Percentiles rank a stretch among this genome's conserved stretches.
Conservation (phyloP, 2,329 filamentous ascomycete species). For the Arthrinium phaeospermum region DNA sequence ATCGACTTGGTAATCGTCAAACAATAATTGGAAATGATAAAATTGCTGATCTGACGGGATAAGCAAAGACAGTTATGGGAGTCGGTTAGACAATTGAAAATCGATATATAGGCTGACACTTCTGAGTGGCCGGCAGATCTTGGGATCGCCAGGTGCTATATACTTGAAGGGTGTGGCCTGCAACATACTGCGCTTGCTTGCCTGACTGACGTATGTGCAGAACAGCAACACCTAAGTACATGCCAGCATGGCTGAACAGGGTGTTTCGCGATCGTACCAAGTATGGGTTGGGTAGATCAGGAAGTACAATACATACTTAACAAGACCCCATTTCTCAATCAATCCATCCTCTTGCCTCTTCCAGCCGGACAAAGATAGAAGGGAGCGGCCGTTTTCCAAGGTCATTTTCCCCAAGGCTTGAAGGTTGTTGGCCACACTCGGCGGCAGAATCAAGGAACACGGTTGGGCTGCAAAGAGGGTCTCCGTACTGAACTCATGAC, state of each 20-base stretch:
- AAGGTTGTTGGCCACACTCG: constrained; percentile 1
- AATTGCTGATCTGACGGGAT: background rate
- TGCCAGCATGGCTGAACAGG: background rate
- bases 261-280: background rate
- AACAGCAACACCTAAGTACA: background rate
- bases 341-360: background rate
- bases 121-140: constrained; percentile 6
- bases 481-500: background rate
- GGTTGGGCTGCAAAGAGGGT: constrained; percentile 12
- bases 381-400: constrained; percentile 1
- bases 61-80: background rate
- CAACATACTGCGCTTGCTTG: background rate
- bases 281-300: background rate
- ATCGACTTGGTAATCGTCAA: background rate
- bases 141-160: constrained; percentile 17
- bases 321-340: background rate
- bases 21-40: background rate
- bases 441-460: constrained; percentile 1
- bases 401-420: background rate
- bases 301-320: background rate
- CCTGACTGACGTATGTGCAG: constrained; percentile 12
- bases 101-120: background rate
- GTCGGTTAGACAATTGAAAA: background rate
- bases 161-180: constrained; percentile 1
- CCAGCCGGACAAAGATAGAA: background rate